phyloP scores from a whole-genome alignment of 805 yeast genomes.

The Cyberlindnera mycetangii region DNA sequence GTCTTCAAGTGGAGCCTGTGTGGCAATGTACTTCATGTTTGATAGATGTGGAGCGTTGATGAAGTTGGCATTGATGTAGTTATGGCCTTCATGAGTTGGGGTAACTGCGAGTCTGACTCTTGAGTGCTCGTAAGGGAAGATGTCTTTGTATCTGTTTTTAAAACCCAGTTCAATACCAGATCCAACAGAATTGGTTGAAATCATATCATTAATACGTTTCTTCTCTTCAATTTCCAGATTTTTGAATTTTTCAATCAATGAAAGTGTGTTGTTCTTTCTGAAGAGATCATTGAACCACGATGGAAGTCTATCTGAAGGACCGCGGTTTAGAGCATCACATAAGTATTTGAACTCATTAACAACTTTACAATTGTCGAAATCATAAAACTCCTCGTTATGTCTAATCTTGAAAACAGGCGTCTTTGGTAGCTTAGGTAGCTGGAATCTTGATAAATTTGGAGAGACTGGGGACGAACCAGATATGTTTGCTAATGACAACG shows the following conservation, averaged over 20 bases:
- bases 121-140: slow-evolving; percentile 65
- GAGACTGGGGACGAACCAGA: slow-evolving; percentile 14
- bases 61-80: slow-evolving; percentile 60
- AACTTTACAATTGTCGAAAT: slow-evolving; percentile 19
- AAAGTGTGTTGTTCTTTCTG: slow-evolving; percentile 22
- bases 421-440: slow-evolving; percentile 43
- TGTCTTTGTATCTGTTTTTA: slow-evolving; percentile 78
- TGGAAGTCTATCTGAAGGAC: slow-evolving; percentile 12
- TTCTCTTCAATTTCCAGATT: slow-evolving; percentile 68
- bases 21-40: slow-evolving; percentile 61
- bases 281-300: slow-evolving; percentile 47
- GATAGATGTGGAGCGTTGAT: slow-evolving; percentile 31
- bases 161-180: slow-evolving; percentile 62
- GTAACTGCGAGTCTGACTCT: slow-evolving; percentile 36
- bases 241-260: slow-evolving; percentile 51
- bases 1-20: slow-evolving; percentile 80
- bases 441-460: slow-evolving; percentile 44
- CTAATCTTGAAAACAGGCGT: slow-evolving; percentile 45
- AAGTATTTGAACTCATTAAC: slow-evolving; percentile 24
- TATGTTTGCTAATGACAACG: slow-evolving; percentile 21
- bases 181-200: slow-evolving; percentile 25
- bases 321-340: slow-evolving; percentile 5
- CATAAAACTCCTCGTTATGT: slow-evolving; percentile 50
- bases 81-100: slow-evolving; percentile 28
- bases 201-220: slow-evolving; percentile 50